Conservation (phyloP, 257 asterid genomes). For the Solanum chmielewskii region DNA sequence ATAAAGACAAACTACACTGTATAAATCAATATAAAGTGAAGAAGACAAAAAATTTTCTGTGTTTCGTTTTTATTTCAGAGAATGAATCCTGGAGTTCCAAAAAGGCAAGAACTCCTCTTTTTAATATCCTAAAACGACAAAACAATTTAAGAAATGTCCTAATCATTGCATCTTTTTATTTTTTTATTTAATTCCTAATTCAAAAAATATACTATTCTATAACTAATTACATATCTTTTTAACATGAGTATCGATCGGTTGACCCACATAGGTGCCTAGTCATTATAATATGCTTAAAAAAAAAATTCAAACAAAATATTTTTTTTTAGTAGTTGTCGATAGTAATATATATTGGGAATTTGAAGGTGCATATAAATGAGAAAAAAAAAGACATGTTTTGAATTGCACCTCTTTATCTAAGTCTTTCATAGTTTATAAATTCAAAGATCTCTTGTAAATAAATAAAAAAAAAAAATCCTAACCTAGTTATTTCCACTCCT, state of each 20-base stretch:
- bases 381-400: neutral
- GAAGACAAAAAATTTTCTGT: neutral
- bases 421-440: neutral
- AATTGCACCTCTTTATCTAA: neutral
- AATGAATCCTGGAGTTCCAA: neutral
- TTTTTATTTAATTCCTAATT: too few species aligned
- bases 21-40: neutral
- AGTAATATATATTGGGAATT: neutral
- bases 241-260: neutral
- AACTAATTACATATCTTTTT: neutral
- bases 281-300: too few species aligned
- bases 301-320: too few species aligned
- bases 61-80: neutral
- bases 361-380: neutral
- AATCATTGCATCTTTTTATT: neutral
- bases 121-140: neutral
- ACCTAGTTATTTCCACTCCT: neutral
- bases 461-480: too few species aligned
- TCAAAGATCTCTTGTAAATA: neutral
- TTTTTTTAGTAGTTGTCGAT: neutral
- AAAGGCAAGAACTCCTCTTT: neutral
- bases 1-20: neutral
- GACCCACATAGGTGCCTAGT: neutral
- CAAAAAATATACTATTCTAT: neutral
- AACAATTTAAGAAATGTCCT: neutral